Evolutionary conservation across 1,284 basidiomycete genomes (phyloP).

Genomic region (Apiotrichum sp.): DNA sequence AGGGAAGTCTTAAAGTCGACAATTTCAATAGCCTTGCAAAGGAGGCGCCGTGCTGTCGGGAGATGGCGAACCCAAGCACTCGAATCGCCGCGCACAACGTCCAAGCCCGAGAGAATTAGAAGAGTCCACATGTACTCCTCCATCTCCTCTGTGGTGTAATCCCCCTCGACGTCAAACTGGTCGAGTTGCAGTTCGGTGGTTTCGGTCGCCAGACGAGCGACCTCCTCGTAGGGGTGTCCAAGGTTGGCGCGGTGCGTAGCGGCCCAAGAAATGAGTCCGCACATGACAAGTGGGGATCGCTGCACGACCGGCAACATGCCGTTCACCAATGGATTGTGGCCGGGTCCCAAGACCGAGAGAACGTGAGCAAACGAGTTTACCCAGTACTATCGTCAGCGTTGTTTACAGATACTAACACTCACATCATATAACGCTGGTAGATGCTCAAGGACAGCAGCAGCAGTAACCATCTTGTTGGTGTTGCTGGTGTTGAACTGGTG

Average conservation of each 20-base stretch:
- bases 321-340: slow-evolving; percentile 23
- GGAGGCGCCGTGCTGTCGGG: slow-evolving; percentile 15
- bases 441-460: slow-evolving; percentile 19
- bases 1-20: slow-evolving; percentile 13
- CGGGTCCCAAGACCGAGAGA: slow-evolving; percentile 27
- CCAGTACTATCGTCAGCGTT: slow-evolving; percentile 20
- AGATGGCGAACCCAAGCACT: slow-evolving; percentile 19
- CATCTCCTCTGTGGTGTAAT: slow-evolving; percentile 15
- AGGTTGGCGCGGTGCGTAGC: slow-evolving; percentile 26
- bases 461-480: slow-evolving; percentile 17
- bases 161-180: slow-evolving; percentile 18
- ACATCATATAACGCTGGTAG: slow-evolving; percentile 17
- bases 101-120: slow-evolving; percentile 29
- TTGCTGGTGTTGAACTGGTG: slow-evolving; percentile 1
- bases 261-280: slow-evolving; percentile 30
- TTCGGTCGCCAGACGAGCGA: slow-evolving; percentile 26
- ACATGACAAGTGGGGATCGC: slow-evolving; percentile 27
- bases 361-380: slow-evolving; percentile 30
- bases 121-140: slow-evolving; percentile 34
- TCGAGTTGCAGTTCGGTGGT: slow-evolving; percentile 26
- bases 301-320: slow-evolving; percentile 24
- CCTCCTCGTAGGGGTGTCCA: slow-evolving; percentile 27
- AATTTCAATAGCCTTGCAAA: slow-evolving; percentile 12
- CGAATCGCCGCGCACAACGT: slow-evolving; percentile 23
- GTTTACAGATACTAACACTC: not conserved